phyloP scores from a whole-genome alignment of 345 rosid species.

The Trapa bicornis region DNA sequence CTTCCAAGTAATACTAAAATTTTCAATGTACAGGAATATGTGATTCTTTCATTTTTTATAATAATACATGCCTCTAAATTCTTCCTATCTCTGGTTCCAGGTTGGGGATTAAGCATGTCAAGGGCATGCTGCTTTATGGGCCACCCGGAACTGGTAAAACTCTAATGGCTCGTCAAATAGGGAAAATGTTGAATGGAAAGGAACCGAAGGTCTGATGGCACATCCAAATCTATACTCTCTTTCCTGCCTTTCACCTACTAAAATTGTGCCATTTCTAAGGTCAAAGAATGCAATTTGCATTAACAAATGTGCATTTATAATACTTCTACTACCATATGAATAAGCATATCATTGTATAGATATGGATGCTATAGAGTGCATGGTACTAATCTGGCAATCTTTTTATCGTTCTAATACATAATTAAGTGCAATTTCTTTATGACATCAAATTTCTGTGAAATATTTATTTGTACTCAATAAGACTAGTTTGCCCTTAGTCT shows the following conservation, averaged over 20 bases:
- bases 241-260: background rate
- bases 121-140: conserved; percentile 92
- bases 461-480: background rate
- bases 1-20: conserved; percentile 43
- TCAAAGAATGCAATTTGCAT: too few relatives aligned
- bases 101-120: conserved; percentile 94
- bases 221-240: background rate
- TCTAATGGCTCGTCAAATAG: conserved; percentile 98
- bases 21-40: background rate
- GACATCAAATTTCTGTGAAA: background rate
- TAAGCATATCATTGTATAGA: background rate
- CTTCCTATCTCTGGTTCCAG: conserved; percentile 32
- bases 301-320: background rate
- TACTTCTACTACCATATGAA: background rate
- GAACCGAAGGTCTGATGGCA: conserved; percentile 73
- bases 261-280: too few relatives aligned
- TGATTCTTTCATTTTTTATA: background rate
- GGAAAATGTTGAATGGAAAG: conserved; percentile 94
- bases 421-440: background rate
- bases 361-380: background rate
- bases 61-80: background rate
- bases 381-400: background rate
- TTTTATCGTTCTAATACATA: background rate
- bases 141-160: conserved; percentile 99
- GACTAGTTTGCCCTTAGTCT: background rate